Conservation (phyloP, 441 rosid species). For the Codiaeum variegatum region DNA sequence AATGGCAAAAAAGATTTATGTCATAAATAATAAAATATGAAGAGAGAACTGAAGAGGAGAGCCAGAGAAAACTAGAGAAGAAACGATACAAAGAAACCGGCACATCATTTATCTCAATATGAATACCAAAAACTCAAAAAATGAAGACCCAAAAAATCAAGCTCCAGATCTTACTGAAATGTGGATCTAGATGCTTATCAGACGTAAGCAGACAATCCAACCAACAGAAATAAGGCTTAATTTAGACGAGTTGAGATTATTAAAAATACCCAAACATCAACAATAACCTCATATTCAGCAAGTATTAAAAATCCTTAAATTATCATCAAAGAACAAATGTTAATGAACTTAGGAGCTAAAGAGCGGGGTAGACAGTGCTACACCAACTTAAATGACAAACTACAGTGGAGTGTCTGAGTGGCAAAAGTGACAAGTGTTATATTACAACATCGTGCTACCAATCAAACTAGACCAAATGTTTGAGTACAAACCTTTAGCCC, state of each 20-base stretch:
- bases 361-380: neutral
- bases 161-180: neutral
- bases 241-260: neutral
- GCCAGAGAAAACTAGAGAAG: neutral
- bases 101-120: neutral
- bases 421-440: neutral
- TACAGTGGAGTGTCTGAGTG: neutral
- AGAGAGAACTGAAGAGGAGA: neutral
- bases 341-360: neutral
- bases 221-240: neutral
- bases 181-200: neutral
- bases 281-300: neutral
- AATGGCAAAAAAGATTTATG: neutral
- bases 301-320: neutral
- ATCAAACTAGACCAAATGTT: slow-evolving; percentile 1
- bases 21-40: neutral
- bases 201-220: neutral
- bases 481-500: slow-evolving; percentile 69
- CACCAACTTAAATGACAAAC: neutral
- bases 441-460: neutral
- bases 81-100: neutral
- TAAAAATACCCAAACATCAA: neutral
- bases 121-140: neutral
- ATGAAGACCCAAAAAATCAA: neutral
- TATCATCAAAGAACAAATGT: neutral